Evolutionary conservation across 2,329 filamentous ascomycete species (phyloP).

Genomic region (Elsinoe fawcettii): DNA sequence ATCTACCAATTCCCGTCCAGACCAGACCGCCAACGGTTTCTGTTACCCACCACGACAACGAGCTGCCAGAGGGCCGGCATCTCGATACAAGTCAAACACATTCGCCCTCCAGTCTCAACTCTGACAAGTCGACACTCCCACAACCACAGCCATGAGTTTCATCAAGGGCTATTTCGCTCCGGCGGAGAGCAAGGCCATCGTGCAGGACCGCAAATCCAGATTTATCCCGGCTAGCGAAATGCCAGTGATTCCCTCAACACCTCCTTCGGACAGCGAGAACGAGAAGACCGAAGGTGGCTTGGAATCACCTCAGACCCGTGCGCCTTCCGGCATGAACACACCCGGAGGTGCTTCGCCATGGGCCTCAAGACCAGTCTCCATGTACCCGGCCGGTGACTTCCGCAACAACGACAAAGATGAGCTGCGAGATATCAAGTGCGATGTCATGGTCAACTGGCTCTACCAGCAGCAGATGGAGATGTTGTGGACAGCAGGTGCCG

Average conservation of each 20-base stretch:
- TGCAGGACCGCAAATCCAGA: conserved; percentile 11
- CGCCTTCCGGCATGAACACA: conserved; percentile 5
- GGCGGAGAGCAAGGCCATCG: conserved; percentile 13
- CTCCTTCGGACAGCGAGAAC: conserved; percentile 12
- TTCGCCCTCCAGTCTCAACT: conserved; percentile 2
- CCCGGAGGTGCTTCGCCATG: conserved; percentile 8
- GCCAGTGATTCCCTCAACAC: conserved; percentile 2
- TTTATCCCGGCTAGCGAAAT: conserved; percentile 7
- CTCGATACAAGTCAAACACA: conserved; percentile 8
- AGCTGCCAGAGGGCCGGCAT: conserved; percentile 13
- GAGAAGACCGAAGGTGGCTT: conserved; percentile 3
- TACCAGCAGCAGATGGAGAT: conserved; percentile 54
- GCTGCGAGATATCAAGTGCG: conserved; percentile 48
- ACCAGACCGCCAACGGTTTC: conserved; percentile 9
- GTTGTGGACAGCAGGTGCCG: conserved; percentile 42
- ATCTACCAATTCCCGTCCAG: conserved; percentile 7
- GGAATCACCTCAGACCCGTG: conserved; percentile 10
- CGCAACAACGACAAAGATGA: conserved; percentile 37
- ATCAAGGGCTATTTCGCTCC: conserved; percentile 20
- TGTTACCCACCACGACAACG: conserved; percentile 11
- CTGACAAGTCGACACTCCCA: neutral
- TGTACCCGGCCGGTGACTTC: conserved; percentile 30
- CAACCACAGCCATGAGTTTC: conserved; percentile 16
- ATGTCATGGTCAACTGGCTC: conserved; percentile 58
- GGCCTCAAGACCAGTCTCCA: conserved; percentile 29